These are phyloP conservation scores for Symbiodinium natans DNA, from an alignment of 73 alveolate genomes.

Conservation along the genomic window DNA sequence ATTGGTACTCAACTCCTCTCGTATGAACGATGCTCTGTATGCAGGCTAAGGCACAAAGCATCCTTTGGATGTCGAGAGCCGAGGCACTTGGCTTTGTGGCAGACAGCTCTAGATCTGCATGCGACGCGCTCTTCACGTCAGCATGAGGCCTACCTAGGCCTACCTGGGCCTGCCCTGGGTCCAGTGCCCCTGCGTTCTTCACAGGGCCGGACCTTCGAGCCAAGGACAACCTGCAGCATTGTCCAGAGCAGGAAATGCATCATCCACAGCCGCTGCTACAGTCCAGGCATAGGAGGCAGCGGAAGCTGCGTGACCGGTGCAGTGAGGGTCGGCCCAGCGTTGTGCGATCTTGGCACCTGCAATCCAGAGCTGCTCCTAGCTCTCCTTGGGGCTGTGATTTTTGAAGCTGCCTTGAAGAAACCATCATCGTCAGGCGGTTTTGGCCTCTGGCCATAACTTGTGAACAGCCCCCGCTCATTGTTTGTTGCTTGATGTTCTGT, in stretches of 20 bases:
- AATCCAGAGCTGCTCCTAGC: neutral
- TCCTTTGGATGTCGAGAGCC: neutral
- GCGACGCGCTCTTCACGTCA: neutral
- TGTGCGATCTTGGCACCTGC: conserved; percentile 63
- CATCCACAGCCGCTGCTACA: neutral
- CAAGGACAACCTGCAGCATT: too few species aligned
- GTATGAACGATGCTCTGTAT: too few species aligned
- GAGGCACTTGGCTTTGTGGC: neutral
- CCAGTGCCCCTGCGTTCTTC: neutral
- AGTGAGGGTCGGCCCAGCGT: conserved; percentile 80
- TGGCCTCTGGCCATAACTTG: conserved; percentile 25
- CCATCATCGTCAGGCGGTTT: conserved; percentile 84
- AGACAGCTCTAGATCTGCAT: neutral
- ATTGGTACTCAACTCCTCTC: too few species aligned
- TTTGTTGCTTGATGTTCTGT: too few species aligned
- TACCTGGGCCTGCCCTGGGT: neutral
- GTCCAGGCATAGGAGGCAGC: neutral
- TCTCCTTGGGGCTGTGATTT: neutral
- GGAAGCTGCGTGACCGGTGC: conserved; percentile 60
- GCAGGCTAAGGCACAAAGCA: too few species aligned
- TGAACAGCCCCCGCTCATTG: too few species aligned
- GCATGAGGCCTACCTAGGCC: neutral
- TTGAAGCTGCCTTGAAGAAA: conserved; percentile 22
- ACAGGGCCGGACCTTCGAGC: neutral
- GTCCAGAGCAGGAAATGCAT: neutral